phyloP scores from a whole-genome alignment of 169 alveolate species.

The Miamiensis avidus region DNA sequence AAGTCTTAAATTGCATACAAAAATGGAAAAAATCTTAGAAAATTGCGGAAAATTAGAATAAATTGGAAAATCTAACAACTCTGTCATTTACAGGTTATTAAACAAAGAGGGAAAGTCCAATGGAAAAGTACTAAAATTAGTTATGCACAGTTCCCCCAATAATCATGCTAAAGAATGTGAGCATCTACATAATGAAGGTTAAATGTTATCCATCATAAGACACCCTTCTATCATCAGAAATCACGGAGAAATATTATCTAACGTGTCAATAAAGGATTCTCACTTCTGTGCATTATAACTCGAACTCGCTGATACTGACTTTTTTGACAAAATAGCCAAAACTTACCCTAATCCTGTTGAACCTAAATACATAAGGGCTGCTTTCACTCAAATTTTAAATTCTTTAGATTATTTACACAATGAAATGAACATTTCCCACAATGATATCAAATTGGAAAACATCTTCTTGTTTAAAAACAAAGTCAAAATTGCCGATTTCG shows the following conservation, averaged over 20 bases:
- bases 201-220: not conserved
- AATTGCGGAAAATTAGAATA: not conserved
- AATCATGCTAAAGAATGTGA: not conserved
- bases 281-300: not conserved
- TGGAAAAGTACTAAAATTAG: not conserved
- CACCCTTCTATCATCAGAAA: not conserved
- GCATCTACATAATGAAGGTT: not conserved
- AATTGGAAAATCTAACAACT: not conserved
- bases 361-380: not conserved
- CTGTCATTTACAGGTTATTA: not conserved
- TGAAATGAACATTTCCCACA: not conserved
- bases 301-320: not conserved
- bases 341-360: not conserved
- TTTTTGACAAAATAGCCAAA: not conserved
- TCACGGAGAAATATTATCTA: not conserved
- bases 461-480: not conserved
- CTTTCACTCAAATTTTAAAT: not conserved
- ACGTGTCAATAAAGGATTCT: not conserved
- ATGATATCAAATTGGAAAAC: not conserved
- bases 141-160: not conserved
- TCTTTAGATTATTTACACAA: not conserved
- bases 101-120: not conserved
- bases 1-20: no score
- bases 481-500: not conserved
- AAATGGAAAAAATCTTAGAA: not conserved